phyloP scores from a whole-genome alignment of 495 filamentous ascomycete species.

The Thermothielavioides terrestris region DNA sequence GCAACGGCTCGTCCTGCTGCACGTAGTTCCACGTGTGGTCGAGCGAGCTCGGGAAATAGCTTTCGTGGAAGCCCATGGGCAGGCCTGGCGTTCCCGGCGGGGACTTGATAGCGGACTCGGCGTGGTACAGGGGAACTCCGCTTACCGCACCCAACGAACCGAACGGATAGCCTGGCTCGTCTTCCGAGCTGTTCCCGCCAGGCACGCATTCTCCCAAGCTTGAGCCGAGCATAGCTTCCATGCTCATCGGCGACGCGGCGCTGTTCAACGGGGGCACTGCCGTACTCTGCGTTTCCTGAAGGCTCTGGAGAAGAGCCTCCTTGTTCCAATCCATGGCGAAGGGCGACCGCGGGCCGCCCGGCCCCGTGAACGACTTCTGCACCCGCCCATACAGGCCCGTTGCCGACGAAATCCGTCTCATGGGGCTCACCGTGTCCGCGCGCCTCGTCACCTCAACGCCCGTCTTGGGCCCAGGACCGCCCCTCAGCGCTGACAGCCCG shows the following conservation, averaged over 20 bases:
- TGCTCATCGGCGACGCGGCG: conserved; percentile 28
- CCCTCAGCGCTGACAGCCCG: conserved; percentile 28
- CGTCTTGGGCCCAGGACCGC: conserved; percentile 30
- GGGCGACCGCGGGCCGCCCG: conserved; percentile 36
- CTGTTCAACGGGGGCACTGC: conserved; percentile 25
- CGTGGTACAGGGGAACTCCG: conserved; percentile 20
- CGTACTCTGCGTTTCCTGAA: conserved; percentile 32
- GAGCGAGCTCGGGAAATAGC: conserved; percentile 23
- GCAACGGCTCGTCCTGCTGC: conserved; percentile 33
- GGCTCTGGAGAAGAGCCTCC: conserved; percentile 30
- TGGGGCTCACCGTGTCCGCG: conserved; percentile 32
- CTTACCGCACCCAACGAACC: conserved; percentile 16
- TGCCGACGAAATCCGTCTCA: conserved; percentile 41
- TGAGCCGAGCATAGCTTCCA: conserved; percentile 20
- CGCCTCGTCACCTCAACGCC: conserved; percentile 31
- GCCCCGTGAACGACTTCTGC: conserved; percentile 29
- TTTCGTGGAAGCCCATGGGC: conserved; percentile 24
- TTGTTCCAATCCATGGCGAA: conserved; percentile 35
- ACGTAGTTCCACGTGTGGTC: conserved; percentile 26
- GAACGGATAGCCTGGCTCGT: conserved; percentile 27
- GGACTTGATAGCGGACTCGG: conserved; percentile 34
- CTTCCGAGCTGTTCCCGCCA: conserved; percentile 30
- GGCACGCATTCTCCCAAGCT: conserved; percentile 25
- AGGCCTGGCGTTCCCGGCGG: conserved; percentile 40
- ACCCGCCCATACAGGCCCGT: conserved; percentile 32